Evolutionary conservation across 176 grass and related monocot genomes (phyloP), one percentile per base, ranked within the genome.

Genomic region (Pontederia paniculata): DNA sequence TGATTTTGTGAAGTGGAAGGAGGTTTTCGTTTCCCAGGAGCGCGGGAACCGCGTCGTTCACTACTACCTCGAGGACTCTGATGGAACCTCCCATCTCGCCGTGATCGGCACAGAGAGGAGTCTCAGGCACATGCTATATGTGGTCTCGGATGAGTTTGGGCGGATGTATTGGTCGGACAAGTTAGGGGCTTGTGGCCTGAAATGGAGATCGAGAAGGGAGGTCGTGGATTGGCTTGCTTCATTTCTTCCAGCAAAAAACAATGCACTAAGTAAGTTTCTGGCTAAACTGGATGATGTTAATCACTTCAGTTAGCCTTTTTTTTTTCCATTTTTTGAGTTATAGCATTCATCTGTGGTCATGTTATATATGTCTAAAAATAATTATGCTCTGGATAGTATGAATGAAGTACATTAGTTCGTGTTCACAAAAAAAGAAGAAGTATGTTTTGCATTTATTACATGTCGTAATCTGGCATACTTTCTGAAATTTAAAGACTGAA

Each of bases 201-300:
- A 98, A 73, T 98, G 94, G 94, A 63, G 94, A 17, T 98, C 94
- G 1, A 84, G 83, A 49, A 82, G 94, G 10, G 87, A 98, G 72
- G 87, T 89, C 37, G 94, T 98, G 10, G 87, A 93, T 52, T 98
- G 94, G 94, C 94, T 98, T 6, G 55, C 76, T n/a, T 93, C 94
- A 58, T 81, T 93, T 52, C 69, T 88, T 53, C 74, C 86, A 2
- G 71, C 52, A 0, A 84, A 84, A 62, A 62, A 55, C 41, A 54
- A 68, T 8, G 31, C 45, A 21, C 57, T 79, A 66, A 83, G 77
- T 91, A 57, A 66, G 19, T 78, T 6, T 37, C 14, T 14, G 21
- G 28, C 9, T 10, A 1, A 37, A 37, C 28, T 37, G 28, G 28
- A 37, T 2, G 28, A 6, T 50, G 23, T 3, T 2, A 37, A 37